Evolutionary conservation across 1,284 basidiomycete species (phyloP).

Genomic region (Trametes polyzona): DNA sequence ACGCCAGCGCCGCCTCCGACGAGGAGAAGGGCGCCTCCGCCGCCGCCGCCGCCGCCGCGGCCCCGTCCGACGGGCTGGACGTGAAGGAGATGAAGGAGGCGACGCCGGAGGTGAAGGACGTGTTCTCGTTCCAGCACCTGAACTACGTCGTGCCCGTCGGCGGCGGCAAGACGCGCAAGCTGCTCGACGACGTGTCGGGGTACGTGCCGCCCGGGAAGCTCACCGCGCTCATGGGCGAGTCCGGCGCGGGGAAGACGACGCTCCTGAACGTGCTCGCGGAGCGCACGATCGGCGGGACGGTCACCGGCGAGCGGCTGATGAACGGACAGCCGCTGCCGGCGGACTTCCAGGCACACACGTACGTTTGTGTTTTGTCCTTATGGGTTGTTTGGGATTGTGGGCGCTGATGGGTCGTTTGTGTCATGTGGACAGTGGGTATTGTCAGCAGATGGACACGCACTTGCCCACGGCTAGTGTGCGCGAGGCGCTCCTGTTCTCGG

Average conservation of each 20-base stretch:
- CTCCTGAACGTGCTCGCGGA: slow-evolving; percentile 85
- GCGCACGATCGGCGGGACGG: slow-evolving; percentile 79
- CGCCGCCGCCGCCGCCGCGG: background rate
- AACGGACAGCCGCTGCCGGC: slow-evolving; percentile 72
- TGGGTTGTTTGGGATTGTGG: too few species aligned
- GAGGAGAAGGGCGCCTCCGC: slow-evolving; percentile 33
- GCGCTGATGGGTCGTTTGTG: slow-evolving; percentile 7
- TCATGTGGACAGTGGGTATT: slow-evolving; percentile 63
- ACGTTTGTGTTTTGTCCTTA: background rate
- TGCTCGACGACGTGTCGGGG: slow-evolving; percentile 83
- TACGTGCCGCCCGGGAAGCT: slow-evolving; percentile 84
- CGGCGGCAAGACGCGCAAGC: slow-evolving; percentile 54
- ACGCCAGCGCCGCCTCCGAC: slow-evolving; percentile 31
- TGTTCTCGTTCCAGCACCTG: slow-evolving; percentile 69
- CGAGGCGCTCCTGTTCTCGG: slow-evolving; percentile 85
- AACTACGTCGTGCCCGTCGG: slow-evolving; percentile 65
- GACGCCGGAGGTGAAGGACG: slow-evolving; percentile 41
- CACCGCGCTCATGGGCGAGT: slow-evolving; percentile 80
- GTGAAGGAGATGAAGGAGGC: slow-evolving; percentile 24
- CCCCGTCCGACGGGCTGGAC: slow-evolving; percentile 2
- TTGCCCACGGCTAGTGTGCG: slow-evolving; percentile 77
- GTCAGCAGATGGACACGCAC: slow-evolving; percentile 84
- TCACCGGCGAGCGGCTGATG: slow-evolving; percentile 79
- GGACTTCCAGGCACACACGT: slow-evolving; percentile 78
- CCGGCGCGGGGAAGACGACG: slow-evolving; percentile 83